Evolutionary conservation across 2,329 filamentous ascomycete species (phyloP).

Genomic region (Xylaria sp.): DNA sequence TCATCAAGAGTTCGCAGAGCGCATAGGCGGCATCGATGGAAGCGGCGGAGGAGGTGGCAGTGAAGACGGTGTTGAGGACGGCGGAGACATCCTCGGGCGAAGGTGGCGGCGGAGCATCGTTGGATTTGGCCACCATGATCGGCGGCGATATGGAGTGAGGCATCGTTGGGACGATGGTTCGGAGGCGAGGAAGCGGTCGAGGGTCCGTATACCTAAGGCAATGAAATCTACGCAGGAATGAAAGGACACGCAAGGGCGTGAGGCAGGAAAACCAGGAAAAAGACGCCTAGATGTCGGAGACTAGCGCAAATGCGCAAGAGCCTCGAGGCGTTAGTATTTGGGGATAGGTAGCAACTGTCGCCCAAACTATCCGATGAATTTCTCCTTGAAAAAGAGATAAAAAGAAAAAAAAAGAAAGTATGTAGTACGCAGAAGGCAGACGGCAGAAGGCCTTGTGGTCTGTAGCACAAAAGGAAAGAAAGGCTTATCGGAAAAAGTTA

Average conservation of each 20-base stretch:
- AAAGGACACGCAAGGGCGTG: conserved; percentile 12
- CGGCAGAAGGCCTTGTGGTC: not conserved
- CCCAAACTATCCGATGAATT: conserved; percentile 35
- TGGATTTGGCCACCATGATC: conserved; percentile 58
- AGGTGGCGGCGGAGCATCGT: conserved; percentile 65
- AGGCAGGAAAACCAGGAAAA: not conserved
- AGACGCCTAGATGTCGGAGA: conserved; percentile 23
- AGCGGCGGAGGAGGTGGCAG: conserved; percentile 73
- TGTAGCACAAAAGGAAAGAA: conserved; percentile 27
- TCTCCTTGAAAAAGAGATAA: conserved; percentile 15
- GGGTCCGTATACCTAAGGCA: conserved; percentile 5
- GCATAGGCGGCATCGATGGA: conserved; percentile 73
- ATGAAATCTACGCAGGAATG: conserved; percentile 5
- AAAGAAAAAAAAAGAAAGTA: conserved; percentile 14
- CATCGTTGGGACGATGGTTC: conserved; percentile 51
- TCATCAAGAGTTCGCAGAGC: conserved; percentile 69
- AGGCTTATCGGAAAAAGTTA: conserved; percentile 38
- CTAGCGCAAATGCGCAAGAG: conserved; percentile 34
- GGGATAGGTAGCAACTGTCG: conserved; percentile 33
- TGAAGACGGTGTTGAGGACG: conserved; percentile 75
- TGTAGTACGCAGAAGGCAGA: conserved; percentile 10
- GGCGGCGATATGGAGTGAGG: conserved; percentile 63
- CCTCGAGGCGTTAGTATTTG: conserved; percentile 36
- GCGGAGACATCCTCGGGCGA: conserved; percentile 73
- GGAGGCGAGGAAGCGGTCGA: conserved; percentile 16